These are phyloP conservation scores for Larix kaempferi DNA, from an alignment of 75 land plant species.

Conservation along the genomic window DNA sequence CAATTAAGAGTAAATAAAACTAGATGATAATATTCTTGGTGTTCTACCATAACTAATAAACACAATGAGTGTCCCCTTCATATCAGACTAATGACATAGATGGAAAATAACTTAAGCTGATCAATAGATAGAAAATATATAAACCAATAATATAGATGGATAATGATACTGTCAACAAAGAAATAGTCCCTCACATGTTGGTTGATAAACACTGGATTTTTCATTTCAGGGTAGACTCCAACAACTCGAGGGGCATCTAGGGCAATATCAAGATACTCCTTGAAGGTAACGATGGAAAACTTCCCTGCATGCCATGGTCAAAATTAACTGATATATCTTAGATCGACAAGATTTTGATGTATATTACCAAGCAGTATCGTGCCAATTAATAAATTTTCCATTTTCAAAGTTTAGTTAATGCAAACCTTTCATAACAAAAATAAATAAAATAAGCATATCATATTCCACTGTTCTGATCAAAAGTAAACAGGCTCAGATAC, in stretches of 20 bases:
- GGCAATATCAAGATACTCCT: constrained; percentile 86
- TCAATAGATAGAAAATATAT: neutral
- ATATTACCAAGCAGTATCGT: neutral
- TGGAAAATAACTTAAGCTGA: neutral
- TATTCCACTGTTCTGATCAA: no score
- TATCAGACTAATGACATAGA: neutral
- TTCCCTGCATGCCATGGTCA: constrained; percentile 44
- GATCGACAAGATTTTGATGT: neutral
- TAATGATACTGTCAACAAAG: neutral
- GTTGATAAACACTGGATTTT: constrained; percentile 91
- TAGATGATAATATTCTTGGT: neutral
- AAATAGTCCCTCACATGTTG: constrained; percentile 60
- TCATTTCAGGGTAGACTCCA: constrained; percentile 96
- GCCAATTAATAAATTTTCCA: neutral
- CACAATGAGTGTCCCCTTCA: neutral
- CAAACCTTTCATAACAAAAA: neutral
- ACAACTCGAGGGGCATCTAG: constrained; percentile 83
- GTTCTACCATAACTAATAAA: neutral
- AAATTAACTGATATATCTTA: neutral
- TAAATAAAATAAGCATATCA: neutral
- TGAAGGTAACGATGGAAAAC: constrained; percentile 79
- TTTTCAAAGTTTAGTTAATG: constrained; percentile 1
- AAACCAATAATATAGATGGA: neutral
- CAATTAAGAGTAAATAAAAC: neutral
- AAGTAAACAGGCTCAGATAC: no score